Evolutionary conservation across 208 protist species (phyloP), one percentile per base, ranked within the genome.

Genomic region (Trypanosoma scelopori): DNA sequence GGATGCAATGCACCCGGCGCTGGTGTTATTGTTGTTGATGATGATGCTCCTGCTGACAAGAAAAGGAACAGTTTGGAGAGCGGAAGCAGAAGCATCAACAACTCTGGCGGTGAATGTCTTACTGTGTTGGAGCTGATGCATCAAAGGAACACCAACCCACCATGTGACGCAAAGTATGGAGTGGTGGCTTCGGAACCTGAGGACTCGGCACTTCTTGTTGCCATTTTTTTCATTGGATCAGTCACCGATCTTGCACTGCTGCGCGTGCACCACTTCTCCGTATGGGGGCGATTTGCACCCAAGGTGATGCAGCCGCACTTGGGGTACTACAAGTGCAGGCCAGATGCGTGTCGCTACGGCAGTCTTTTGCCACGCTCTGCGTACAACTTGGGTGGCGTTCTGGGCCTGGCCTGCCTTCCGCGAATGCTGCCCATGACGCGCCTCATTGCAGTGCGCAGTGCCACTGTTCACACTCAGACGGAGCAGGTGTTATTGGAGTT

Each of bases 401-500:
- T 58, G 30, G 41, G 49, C 42, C 41, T 50, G 0, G 60, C 42
- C 3, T 66, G 28, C 18, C 58, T 67, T 37, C 68, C 68, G 15
- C 52, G 45, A 5, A 62, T 56, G 45, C 37, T 74, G 11, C 37
- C 53, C 30, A 60, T 56, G 59, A 63, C 51, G 23, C 68, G 47
- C 35, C 51, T 62, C 22, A 66, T 74, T 46, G 41, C 58, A 28
- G 30, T 56, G 28, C 50, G 60, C 23, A 45, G 23, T n/a, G 25
- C 65, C 27, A 60, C 53, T 46, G 4, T 22, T 0, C 58, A 62
- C 32, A 60, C 30, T 22, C 16, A 20, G 15, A 41, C 32, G 9
- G 60, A 60, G n/a, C 22, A 28, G 3, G 5, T 62, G 3, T 35
- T 69, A 35, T 3, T 69, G n/a, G 71, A 78, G 59, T 78, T 63